Conservation (phyloP, 805 yeast genomes). For the Wickerhamomyces ciferrii region DNA sequence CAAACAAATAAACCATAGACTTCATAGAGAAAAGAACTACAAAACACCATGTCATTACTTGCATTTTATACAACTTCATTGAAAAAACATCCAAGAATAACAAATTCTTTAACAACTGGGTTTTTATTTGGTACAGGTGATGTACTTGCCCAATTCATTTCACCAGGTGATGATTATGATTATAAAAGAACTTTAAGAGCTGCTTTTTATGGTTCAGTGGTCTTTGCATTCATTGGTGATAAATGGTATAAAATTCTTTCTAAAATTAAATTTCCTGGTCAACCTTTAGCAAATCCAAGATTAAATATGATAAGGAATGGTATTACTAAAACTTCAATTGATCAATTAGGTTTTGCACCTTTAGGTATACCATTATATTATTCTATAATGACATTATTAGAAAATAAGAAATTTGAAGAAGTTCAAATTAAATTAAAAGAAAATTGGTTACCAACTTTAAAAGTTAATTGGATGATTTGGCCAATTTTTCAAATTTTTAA, state of each 20-base stretch:
- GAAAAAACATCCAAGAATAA: slow-evolving; percentile 41
- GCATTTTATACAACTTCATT: slow-evolving; percentile 21
- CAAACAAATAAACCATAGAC: neutral
- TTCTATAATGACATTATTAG: slow-evolving; percentile 61
- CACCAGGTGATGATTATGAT: slow-evolving; percentile 42
- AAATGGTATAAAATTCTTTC: slow-evolving; percentile 60
- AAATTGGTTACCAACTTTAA: slow-evolving; percentile 63
- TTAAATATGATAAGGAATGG: slow-evolving; percentile 28
- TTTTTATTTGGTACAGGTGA: slow-evolving; percentile 74
- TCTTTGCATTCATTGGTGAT: slow-evolving; percentile 74
- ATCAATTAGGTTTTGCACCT: slow-evolving; percentile 78
- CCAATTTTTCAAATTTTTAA: slow-evolving; percentile 80
- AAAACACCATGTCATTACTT: neutral
- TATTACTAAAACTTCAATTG: slow-evolving; percentile 51
- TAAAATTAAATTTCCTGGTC: slow-evolving; percentile 32
- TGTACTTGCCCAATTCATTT: slow-evolving; percentile 56
- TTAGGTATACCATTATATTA: slow-evolving; percentile 70
- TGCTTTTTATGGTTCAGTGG: slow-evolving; percentile 59
- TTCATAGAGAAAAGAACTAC: too few relatives aligned
- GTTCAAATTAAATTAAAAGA: slow-evolving; percentile 37
- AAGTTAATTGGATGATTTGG: slow-evolving; percentile 85
- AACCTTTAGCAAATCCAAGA: slow-evolving; percentile 9
- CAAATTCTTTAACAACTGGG: slow-evolving; percentile 53
- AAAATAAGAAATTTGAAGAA: slow-evolving; percentile 37
- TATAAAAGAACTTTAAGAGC: slow-evolving; percentile 56